These are phyloP conservation scores for Talaromyces liani DNA, from an alignment of 495 filamentous ascomycete genomes.

Conservation along the genomic window DNA sequence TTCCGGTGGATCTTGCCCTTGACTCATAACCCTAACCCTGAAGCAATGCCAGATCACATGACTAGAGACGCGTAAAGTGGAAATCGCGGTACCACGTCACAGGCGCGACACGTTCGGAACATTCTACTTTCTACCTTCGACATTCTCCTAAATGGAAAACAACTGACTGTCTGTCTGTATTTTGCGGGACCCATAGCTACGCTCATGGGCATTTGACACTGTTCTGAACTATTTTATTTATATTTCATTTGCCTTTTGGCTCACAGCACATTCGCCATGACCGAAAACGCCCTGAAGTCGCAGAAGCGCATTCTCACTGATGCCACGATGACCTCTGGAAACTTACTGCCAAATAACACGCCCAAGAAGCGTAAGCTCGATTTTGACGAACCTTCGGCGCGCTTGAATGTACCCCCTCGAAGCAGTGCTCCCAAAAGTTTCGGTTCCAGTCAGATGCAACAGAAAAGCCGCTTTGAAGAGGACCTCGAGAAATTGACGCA, in stretches of 20 bases:
- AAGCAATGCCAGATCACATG: background rate
- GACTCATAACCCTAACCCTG: background rate
- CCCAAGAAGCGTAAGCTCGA: conserved; percentile 80
- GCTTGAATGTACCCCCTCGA: conserved; percentile 52
- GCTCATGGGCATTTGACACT: background rate
- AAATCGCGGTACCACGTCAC: conserved; percentile 5
- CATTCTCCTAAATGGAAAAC: background rate
- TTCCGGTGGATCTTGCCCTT: background rate
- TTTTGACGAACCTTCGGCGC: conserved; percentile 40
- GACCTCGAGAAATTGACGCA: conserved; percentile 92
- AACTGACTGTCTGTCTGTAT: background rate
- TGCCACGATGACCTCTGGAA: conserved; percentile 44
- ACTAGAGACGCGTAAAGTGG: conserved; percentile 4
- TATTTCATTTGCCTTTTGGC: background rate
- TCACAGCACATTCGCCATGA: conserved; percentile 28
- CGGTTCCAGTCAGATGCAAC: conserved; percentile 64
- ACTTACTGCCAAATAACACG: conserved; percentile 33
- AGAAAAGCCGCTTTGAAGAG: conserved; percentile 88
- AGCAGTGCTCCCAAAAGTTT: conserved; percentile 47
- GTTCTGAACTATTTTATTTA: background rate
- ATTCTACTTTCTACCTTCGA: background rate
- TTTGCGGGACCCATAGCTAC: background rate
- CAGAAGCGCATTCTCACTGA: conserved; percentile 56
- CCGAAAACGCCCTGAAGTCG: conserved; percentile 39
- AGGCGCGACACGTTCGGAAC: conserved; percentile 4